These are phyloP conservation scores for Lactarius tabidus DNA, from an alignment of 768 basidiomycete species.

Conservation along the genomic window DNA sequence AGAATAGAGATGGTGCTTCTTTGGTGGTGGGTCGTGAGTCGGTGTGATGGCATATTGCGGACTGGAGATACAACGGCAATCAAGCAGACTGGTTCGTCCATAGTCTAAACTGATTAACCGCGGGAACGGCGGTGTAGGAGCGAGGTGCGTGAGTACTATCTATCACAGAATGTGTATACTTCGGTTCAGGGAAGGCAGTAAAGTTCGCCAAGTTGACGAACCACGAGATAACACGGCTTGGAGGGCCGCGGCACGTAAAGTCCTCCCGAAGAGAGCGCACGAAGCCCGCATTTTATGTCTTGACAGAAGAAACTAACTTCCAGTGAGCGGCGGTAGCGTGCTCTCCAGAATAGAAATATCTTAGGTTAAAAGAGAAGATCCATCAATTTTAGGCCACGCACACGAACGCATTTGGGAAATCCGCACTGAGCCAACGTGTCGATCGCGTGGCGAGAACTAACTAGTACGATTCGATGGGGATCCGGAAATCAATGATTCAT, in stretches of 20 bases:
- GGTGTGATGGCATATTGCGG: not conserved
- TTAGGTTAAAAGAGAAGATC: not conserved
- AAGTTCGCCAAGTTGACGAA: not conserved
- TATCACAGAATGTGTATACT: not conserved
- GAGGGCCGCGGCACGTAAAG: not conserved
- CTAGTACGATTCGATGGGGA: not conserved
- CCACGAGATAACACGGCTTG: not conserved
- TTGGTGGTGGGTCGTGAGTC: constrained; percentile 1
- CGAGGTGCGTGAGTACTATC: not conserved
- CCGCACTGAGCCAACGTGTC: constrained; percentile 5
- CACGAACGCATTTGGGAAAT: not conserved
- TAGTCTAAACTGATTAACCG: not conserved
- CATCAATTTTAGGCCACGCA: not conserved
- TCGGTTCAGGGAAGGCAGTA: not conserved
- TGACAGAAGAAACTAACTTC: not conserved
- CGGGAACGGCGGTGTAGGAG: not conserved
- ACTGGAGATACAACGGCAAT: constrained; percentile 6
- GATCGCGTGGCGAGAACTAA: not conserved
- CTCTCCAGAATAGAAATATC: not conserved
- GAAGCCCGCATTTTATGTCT: not conserved
- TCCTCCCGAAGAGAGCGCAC: not conserved
- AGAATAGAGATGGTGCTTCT: constrained; percentile 1
- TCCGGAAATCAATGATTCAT: not conserved
- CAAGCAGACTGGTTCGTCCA: not conserved
- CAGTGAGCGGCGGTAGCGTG: not conserved